These are phyloP conservation scores for Xerocomus nothofagi DNA, from an alignment of 1,284 basidiomycete species.

Conservation along the genomic window DNA sequence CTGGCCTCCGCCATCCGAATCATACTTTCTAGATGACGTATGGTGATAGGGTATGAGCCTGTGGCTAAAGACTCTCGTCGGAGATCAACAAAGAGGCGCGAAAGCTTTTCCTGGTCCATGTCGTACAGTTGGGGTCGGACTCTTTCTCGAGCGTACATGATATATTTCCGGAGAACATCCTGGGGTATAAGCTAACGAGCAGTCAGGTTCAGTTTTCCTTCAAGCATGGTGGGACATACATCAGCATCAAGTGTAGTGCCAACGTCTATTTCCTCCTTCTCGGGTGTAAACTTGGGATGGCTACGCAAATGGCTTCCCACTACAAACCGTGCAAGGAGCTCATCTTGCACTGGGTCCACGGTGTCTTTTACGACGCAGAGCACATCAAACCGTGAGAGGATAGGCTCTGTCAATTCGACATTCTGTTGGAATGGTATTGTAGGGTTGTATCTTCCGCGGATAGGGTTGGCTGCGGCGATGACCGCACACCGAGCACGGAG, in stretches of 20 bases:
- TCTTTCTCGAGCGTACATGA: slow-evolving; percentile 97
- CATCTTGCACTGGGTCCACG: slow-evolving; percentile 96
- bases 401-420: slow-evolving; percentile 97
- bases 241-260: slow-evolving; percentile 89
- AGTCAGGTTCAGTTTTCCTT: slow-evolving; percentile 13
- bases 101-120: slow-evolving; percentile 94
- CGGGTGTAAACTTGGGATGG: slow-evolving; percentile 90
- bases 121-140: slow-evolving; percentile 91
- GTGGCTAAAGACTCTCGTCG: slow-evolving; percentile 95
- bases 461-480: slow-evolving; percentile 96
- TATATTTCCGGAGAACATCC: slow-evolving; percentile 97
- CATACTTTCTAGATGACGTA: slow-evolving; percentile 98
- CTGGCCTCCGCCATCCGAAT: slow-evolving; percentile 99
- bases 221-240: slow-evolving; percentile 49
- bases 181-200: slow-evolving; percentile 85
- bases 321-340: slow-evolving; percentile 95
- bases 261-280: slow-evolving; percentile 85
- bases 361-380: slow-evolving; percentile 98
- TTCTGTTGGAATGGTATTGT: slow-evolving; percentile 98
- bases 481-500: slow-evolving; percentile 97
- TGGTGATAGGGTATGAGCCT: slow-evolving; percentile 97
- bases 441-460: slow-evolving; percentile 95
- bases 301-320: slow-evolving; percentile 94
- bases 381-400: slow-evolving; percentile 98
- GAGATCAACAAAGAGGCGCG: slow-evolving; percentile 94